These are phyloP conservation scores for Musa schizocarpa DNA, from an alignment of 176 grass and related monocot genomes.

Conservation along the genomic window DNA sequence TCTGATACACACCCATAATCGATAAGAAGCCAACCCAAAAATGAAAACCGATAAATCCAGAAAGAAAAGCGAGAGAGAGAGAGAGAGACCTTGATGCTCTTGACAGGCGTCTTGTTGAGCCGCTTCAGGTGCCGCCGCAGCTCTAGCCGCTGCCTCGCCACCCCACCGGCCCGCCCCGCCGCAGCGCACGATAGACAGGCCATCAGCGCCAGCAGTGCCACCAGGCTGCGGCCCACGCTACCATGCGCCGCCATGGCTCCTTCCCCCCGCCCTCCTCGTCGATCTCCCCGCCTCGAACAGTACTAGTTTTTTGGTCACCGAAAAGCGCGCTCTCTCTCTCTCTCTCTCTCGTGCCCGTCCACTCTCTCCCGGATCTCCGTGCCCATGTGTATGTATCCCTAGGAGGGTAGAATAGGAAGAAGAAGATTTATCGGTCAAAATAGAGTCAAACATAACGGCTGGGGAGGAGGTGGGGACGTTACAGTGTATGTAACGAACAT, in stretches of 20 bases:
- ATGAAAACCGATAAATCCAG: not conserved
- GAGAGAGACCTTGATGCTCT: slow-evolving; percentile 3
- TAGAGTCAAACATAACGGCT: not conserved
- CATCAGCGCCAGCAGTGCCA: not conserved
- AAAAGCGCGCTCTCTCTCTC: no score
- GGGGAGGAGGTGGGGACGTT: no score
- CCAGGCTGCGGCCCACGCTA: not conserved
- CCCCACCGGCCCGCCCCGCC: not conserved
- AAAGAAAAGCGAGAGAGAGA: not conserved
- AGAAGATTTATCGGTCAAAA: not conserved
- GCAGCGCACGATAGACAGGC: not conserved
- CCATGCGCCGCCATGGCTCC: not conserved
- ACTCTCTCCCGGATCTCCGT: not conserved
- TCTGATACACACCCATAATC: no score
- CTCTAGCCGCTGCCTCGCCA: slow-evolving; percentile 7
- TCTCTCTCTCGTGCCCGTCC: not conserved
- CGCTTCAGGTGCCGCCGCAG: slow-evolving; percentile 6
- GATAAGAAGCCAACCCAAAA: no score
- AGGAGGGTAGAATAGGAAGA: not conserved
- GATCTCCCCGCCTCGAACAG: no score
- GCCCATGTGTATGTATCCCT: not conserved
- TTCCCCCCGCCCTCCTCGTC: not conserved
- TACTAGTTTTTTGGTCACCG: no score
- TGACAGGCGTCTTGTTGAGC: not conserved
- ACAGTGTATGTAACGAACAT: no score